Evolutionary conservation across 192 early-diverging fungal genomes (phyloP), one percentile per base, ranked within the genome.

Genomic region (Cladochytrium replicatum): DNA sequence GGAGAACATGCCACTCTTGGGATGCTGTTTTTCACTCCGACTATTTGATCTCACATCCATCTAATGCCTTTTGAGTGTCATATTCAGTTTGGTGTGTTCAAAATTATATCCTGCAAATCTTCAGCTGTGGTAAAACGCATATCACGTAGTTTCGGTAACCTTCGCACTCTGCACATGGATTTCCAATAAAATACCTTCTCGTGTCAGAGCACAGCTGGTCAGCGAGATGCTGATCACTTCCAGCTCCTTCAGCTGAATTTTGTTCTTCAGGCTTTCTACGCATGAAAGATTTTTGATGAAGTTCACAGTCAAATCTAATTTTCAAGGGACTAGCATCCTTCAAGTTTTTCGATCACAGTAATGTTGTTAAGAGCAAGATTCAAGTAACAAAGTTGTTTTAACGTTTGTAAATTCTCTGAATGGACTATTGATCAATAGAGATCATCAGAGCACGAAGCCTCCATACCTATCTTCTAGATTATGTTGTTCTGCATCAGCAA

Each of bases 291-390:
- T 46, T 17, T 60, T 45, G 2, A 59, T 32, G 41, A 59, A 59
- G 38, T 59, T 59, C 27, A 59, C 58, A 13, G 57, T 59, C 23
- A 59, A 32, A 32, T 59, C 57, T 7, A 59, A 24, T 32, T 59
- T 59, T n/a, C 23, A 25, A 59, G 45, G 9, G 57, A 53, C 46
- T 59, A 53, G 45, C 57, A 59, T 19, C 58, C 27, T 23, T 43
- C 43, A 6, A 59, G 46, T 15, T 60, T 60, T 21, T 59, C 57
- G 24, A 59, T 60, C n/a, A 22, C 19, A 6, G 27, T n/a, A 22
- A 59, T 60, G 32, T 59, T 59, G 40, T 59, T 59, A 26, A 59
- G 26, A 13, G 57, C 58, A 15, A 59, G 56, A 31, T 59, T 59
- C 8, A 59, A 28, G 44, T 59, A 59, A 11, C 43, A 25, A 19